Percentiles rank a stretch among this genome's conserved stretches.
phyloP scores from a whole-genome alignment of 176 grass and related monocot species.

The Oryza coarctata region DNA sequence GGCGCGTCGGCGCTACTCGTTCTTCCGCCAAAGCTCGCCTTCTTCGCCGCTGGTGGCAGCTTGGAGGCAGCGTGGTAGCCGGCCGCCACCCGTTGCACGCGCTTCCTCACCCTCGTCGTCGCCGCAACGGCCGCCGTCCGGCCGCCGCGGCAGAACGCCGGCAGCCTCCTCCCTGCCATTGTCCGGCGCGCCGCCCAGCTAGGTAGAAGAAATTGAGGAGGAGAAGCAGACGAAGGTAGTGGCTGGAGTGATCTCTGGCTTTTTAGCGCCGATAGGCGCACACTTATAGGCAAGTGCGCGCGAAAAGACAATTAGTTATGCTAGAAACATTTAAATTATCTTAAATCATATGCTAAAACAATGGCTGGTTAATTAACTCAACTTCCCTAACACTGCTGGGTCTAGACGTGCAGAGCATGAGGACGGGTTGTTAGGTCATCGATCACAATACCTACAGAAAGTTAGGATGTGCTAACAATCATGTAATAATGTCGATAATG shows the following conservation, averaged over 20 bases:
- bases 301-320: background rate
- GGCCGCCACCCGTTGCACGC: constrained; percentile 17
- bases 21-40: background rate
- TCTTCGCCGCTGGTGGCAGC: background rate
- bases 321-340: background rate
- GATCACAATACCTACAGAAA: background rate
- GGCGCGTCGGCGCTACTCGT: background rate
- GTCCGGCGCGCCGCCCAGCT: background rate
- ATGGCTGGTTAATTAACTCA: background rate
- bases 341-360: background rate
- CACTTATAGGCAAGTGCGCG: background rate
- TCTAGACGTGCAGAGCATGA: constrained; percentile 29
- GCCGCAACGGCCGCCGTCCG: background rate
- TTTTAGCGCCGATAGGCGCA: background rate
- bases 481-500: background rate
- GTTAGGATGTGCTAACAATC: background rate
- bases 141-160: constrained; percentile 21
- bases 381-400: background rate
- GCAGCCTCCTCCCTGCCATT: constrained; percentile 42
- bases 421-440: background rate
- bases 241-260: background rate
- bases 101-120: constrained; percentile 41
- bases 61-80: background rate
- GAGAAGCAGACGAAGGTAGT: background rate
- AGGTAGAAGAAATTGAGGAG: background rate